phyloP scores from a whole-genome alignment of 768 basidiomycete genomes.

The Pulveroboletus frians region DNA sequence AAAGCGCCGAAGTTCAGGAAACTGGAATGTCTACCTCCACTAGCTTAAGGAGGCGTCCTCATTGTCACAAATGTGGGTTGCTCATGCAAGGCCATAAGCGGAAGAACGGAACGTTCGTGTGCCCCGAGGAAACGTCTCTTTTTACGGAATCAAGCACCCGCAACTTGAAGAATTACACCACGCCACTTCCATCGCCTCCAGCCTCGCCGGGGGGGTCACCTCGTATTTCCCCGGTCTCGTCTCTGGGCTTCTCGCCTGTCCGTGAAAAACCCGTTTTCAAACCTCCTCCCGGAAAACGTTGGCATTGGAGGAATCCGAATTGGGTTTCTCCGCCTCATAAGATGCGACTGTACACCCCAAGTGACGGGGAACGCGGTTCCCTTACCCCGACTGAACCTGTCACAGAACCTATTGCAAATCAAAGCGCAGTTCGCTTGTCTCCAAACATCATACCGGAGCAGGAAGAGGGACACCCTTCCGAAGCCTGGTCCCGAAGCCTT shows the following conservation, averaged over 20 bases:
- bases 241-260: slow-evolving; percentile 13
- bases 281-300: slow-evolving; percentile 26
- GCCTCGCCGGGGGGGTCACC: slow-evolving; percentile 25
- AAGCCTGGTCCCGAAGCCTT: slow-evolving; percentile 6
- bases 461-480: slow-evolving; percentile 3
- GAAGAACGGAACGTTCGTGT: slow-evolving; percentile 28
- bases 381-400: slow-evolving; percentile 30
- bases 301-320: slow-evolving; percentile 34
- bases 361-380: slow-evolving; percentile 20
- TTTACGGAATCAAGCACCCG: slow-evolving; percentile 13
- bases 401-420: slow-evolving; percentile 15
- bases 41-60: slow-evolving; percentile 31
- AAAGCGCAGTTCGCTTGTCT: background rate
- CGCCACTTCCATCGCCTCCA: slow-evolving; percentile 25
- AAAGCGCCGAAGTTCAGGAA: slow-evolving; percentile 1
- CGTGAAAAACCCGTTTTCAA: slow-evolving; percentile 19
- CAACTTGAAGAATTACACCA: slow-evolving; percentile 22
- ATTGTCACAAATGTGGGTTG: slow-evolving; percentile 31
- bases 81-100: slow-evolving; percentile 32
- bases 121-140: slow-evolving; percentile 17
- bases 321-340: slow-evolving; percentile 31
- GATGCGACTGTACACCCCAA: slow-evolving; percentile 20
- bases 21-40: slow-evolving; percentile 25
- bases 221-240: slow-evolving; percentile 11
- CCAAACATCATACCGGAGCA: slow-evolving; percentile 8